Evolutionary conservation across 495 filamentous ascomycete genomes (phyloP).

Genomic region (Hyaloscypha variabilis): DNA sequence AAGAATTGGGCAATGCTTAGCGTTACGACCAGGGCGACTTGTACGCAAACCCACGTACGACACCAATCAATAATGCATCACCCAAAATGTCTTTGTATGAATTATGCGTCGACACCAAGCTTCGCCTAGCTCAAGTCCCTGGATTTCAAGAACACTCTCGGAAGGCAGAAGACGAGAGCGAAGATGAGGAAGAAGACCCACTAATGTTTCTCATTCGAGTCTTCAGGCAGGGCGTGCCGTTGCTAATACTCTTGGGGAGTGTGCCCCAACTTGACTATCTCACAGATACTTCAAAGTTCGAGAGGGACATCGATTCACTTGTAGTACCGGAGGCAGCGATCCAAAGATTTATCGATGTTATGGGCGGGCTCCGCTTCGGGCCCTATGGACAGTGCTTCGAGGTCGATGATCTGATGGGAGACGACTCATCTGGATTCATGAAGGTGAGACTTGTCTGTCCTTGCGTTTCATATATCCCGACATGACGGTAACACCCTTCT

Average conservation of each 20-base stretch:
- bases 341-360: background rate
- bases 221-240: conserved; percentile 4
- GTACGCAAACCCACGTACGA: background rate
- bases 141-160: background rate
- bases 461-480: background rate
- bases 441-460: background rate
- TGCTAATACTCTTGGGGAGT: conserved; percentile 5
- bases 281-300: background rate
- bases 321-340: background rate
- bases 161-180: background rate
- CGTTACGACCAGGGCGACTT: background rate
- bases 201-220: background rate
- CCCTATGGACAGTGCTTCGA: conserved; percentile 8
- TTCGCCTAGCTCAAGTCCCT: conserved; percentile 7
- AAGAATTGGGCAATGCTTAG: conserved; percentile 4
- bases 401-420: background rate
- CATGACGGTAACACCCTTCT: background rate
- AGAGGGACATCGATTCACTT: background rate
- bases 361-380: background rate
- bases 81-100: background rate
- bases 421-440: background rate
- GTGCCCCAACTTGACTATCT: background rate
- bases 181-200: conserved; percentile 7
- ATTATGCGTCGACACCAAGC: background rate
- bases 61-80: background rate